These are phyloP conservation scores for Avicennia marina DNA, from an alignment of 257 asterid species.

Conservation along the genomic window DNA sequence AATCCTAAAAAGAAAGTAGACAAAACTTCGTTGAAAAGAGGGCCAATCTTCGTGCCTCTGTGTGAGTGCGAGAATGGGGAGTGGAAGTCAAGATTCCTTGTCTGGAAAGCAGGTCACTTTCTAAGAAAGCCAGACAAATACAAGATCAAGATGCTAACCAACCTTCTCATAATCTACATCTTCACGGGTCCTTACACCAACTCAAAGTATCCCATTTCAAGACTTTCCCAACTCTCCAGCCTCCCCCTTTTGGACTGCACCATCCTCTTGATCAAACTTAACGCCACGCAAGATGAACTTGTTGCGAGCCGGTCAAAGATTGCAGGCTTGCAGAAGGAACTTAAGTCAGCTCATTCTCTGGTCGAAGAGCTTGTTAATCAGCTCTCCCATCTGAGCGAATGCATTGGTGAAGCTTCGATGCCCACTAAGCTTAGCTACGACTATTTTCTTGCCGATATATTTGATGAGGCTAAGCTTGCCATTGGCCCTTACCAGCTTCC, in stretches of 20 bases:
- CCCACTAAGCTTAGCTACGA: background rate
- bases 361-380: conserved; percentile 19
- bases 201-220: conserved; percentile 16
- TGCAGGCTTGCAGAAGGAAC: conserved; percentile 24
- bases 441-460: conserved; percentile 18
- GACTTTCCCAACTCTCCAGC: conserved; percentile 10
- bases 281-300: conserved; percentile 31
- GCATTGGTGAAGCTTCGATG: conserved; percentile 1
- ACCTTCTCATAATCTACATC: conserved; percentile 44
- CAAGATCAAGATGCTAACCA: no score
- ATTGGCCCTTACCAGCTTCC: conserved; percentile 53
- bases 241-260: conserved; percentile 16
- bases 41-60: no score
- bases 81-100: conserved; percentile 28
- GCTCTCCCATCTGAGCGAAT: conserved; percentile 23
- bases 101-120: conserved; percentile 31
- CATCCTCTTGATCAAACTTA: conserved; percentile 31
- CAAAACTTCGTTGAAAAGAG: no score
- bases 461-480: conserved; percentile 42
- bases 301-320: conserved; percentile 16
- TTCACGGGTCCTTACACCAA: conserved; percentile 23
- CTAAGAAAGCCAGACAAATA: no score
- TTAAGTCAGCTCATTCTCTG: conserved; percentile 29
- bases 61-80: conserved; percentile 22
- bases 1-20: no score